phyloP scores from a whole-genome alignment of 805 yeast species.

The Priceomyces medius region DNA sequence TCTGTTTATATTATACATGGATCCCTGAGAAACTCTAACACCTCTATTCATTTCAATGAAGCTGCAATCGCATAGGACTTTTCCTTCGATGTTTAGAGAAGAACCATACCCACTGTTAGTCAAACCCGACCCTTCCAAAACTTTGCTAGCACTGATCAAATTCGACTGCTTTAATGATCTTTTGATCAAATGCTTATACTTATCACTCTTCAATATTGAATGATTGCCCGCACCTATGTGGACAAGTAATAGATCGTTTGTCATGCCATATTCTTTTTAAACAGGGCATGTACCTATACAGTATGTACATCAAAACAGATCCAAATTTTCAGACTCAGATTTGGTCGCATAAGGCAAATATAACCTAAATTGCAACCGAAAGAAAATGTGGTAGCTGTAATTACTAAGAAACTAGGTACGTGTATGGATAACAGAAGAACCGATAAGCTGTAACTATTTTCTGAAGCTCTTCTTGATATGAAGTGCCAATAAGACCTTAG shows the following conservation, averaged over 20 bases:
- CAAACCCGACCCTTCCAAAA: constrained; percentile 36
- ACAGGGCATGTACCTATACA: not conserved
- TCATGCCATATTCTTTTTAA: not conserved
- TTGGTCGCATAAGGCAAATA: too few species aligned
- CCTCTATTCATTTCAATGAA: constrained; percentile 19
- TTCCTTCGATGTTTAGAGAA: constrained; percentile 38
- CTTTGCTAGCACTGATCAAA: constrained; percentile 15
- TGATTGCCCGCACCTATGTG: constrained; percentile 58
- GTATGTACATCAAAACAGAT: too few species aligned
- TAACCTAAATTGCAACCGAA: too few species aligned
- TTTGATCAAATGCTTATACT: constrained; percentile 29
- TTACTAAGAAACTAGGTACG: too few species aligned
- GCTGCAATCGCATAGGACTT: constrained; percentile 47
- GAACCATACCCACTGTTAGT: constrained; percentile 55
- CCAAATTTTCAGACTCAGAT: too few species aligned
- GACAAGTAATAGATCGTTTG: constrained; percentile 17
- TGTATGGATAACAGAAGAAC: too few species aligned
- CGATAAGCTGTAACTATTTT: too few species aligned
- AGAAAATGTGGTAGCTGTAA: too few species aligned
- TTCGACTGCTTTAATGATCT: constrained; percentile 17
- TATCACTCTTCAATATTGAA: constrained; percentile 13
- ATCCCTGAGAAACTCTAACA: constrained; percentile 11
- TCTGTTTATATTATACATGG: constrained; percentile 16
- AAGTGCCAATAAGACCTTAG: too few species aligned
- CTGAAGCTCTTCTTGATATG: not conserved